These are phyloP conservation scores for Allium sativum DNA, from an alignment of 106 monocot genomes.

Conservation along the genomic window DNA sequence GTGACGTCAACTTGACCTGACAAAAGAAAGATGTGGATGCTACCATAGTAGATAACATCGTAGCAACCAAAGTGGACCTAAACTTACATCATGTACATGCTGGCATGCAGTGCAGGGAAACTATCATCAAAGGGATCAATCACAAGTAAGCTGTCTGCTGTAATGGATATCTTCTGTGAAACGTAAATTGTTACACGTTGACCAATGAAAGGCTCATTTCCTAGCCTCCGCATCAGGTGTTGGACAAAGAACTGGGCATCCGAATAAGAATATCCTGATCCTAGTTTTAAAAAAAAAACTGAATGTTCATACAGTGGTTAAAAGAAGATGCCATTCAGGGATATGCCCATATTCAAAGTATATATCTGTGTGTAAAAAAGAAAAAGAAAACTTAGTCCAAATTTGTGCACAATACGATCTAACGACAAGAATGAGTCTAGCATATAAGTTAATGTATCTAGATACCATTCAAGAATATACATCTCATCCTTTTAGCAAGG, in stretches of 20 bases:
- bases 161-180: constrained; percentile 62
- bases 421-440: too few species aligned
- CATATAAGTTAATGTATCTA: too few species aligned
- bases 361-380: too few species aligned
- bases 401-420: too few species aligned
- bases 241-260: constrained; percentile 50
- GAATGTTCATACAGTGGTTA: constrained; percentile 1
- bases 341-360: too few species aligned
- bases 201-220: constrained; percentile 61
- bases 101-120: constrained; percentile 59
- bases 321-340: not conserved
- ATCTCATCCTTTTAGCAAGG: too few species aligned
- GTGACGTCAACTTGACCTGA: too few species aligned
- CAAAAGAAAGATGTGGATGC: too few species aligned
- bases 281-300: constrained; percentile 13
- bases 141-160: constrained; percentile 63
- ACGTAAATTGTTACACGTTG: constrained; percentile 52
- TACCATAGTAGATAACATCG: too few species aligned
- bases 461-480: too few species aligned
- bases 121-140: constrained; percentile 86
- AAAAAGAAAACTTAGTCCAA: too few species aligned
- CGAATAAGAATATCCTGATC: constrained; percentile 16
- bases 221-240: constrained; percentile 72
- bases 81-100: constrained; percentile 85
- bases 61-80: too few species aligned